Conservation (phyloP, 2,329 filamentous ascomycete genomes). For the Coleophoma cylindrospora region DNA sequence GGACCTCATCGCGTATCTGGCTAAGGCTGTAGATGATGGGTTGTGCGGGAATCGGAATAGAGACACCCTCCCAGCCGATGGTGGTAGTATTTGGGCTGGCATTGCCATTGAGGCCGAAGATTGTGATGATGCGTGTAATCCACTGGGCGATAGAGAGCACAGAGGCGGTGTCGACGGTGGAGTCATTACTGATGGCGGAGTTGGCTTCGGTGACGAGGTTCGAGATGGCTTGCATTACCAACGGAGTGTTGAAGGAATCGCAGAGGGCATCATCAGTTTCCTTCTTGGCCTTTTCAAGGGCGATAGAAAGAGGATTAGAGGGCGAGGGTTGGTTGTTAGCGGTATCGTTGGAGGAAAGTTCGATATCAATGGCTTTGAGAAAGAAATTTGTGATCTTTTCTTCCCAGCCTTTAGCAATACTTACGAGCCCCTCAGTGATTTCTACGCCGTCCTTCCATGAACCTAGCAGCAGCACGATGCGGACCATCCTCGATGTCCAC, state of each 20-base stretch:
- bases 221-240: constrained; percentile 68
- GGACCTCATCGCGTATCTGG: constrained; percentile 31
- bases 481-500: constrained; percentile 72
- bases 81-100: constrained; percentile 41
- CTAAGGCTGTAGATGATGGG: constrained; percentile 34
- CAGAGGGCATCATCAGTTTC: constrained; percentile 54
- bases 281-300: constrained; percentile 42
- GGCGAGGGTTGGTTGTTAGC: constrained; percentile 32
- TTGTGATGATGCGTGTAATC: constrained; percentile 77
- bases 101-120: constrained; percentile 70
- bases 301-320: constrained; percentile 39
- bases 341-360: constrained; percentile 27
- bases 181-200: constrained; percentile 34
- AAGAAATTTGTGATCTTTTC: constrained; percentile 66
- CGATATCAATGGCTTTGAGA: constrained; percentile 20
- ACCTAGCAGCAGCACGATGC: constrained; percentile 79
- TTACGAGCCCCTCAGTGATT: constrained; percentile 75
- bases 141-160: constrained; percentile 59
- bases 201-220: constrained; percentile 75
- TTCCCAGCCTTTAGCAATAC: constrained; percentile 71
- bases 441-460: constrained; percentile 85
- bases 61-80: constrained; percentile 42
- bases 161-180: constrained; percentile 36
- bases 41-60: constrained; percentile 39
- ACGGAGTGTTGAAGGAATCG: constrained; percentile 81